Percentiles rank a stretch among this genome's conserved stretches.
phyloP scores from a whole-genome alignment of 495 filamentous ascomycete genomes.

The Penicillium arizonense region DNA sequence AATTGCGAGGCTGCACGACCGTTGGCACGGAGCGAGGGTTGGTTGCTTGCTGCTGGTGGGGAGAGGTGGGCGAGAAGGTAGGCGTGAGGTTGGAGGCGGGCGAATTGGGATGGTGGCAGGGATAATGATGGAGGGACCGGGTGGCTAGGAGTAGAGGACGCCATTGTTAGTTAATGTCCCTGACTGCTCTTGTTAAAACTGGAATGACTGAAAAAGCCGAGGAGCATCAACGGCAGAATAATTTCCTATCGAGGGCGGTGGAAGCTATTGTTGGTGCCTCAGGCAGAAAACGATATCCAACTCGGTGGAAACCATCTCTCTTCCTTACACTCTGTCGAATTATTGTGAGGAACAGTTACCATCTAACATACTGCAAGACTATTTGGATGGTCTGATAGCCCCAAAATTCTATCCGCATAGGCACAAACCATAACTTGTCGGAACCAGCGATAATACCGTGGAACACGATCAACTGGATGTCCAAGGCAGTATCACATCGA shows the following conservation, averaged over 20 bases:
- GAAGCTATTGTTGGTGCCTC: not conserved
- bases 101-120: conserved; percentile 79
- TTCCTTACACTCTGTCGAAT: too few relatives aligned
- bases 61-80: conserved; percentile 88
- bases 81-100: conserved; percentile 81
- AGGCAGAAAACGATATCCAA: not conserved
- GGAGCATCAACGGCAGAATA: conserved; percentile 32
- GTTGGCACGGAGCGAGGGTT: conserved; percentile 69
- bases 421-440: too few relatives aligned
- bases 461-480: too few relatives aligned
- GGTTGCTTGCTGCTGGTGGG: conserved; percentile 49
- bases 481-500: too few relatives aligned
- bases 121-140: conserved; percentile 51
- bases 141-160: conserved; percentile 21
- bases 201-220: conserved; percentile 19
- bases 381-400: too few relatives aligned
- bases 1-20: conserved; percentile 68
- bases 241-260: conserved; percentile 13
- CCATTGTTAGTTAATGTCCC: conserved; percentile 13
- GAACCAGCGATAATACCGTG: too few relatives aligned
- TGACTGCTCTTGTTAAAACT: conserved; percentile 1
- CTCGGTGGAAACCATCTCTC: too few relatives aligned
- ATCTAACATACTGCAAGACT: too few relatives aligned
- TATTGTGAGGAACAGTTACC: too few relatives aligned
- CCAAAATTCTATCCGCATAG: too few relatives aligned